A percentile compares a stretch with the other conserved stretches of the same genome.
These are phyloP conservation scores for Asclepias syriaca DNA, from an alignment of 257 asterid species.

Conservation along the genomic window DNA sequence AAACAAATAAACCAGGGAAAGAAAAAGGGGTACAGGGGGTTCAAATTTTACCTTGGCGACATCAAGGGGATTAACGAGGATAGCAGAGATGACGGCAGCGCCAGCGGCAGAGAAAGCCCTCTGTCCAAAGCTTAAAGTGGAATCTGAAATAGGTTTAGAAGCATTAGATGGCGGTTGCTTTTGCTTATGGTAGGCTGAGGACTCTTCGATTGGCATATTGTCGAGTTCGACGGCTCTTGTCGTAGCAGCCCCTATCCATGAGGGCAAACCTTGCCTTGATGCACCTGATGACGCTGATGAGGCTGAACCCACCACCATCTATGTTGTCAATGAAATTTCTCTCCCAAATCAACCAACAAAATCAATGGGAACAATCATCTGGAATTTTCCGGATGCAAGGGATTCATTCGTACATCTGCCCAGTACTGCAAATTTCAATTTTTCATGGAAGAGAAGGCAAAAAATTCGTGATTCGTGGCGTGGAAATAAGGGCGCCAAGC, in stretches of 20 bases:
- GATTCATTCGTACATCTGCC: background rate
- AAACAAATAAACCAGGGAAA: background rate
- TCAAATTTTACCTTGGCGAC: constrained; percentile 53
- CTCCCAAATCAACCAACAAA: no score
- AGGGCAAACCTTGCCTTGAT: constrained; percentile 45
- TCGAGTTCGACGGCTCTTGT: constrained; percentile 40
- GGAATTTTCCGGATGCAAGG: background rate
- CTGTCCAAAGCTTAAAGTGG: constrained; percentile 49
- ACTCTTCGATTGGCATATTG: constrained; percentile 16
- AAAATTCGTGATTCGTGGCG: constrained; percentile 34
- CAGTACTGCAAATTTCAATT: background rate
- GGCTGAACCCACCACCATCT: constrained; percentile 44
- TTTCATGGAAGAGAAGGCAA: background rate
- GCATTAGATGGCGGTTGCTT: background rate
- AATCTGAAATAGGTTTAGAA: constrained; percentile 27
- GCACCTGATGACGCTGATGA: constrained; percentile 17
- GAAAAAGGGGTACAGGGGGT: no score
- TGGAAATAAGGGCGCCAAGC: constrained; percentile 37
- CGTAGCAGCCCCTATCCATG: constrained; percentile 48
- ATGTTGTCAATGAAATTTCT: constrained; percentile 1
- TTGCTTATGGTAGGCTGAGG: background rate
- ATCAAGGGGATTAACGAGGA: constrained; percentile 85
- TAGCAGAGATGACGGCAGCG: constrained; percentile 70
- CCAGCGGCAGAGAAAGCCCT: constrained; percentile 82
- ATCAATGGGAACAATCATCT: background rate